Evolutionary conservation across 495 filamentous ascomycete species (phyloP), one percentile per base, ranked within the genome.

Genomic region (Podospora anserina): DNA sequence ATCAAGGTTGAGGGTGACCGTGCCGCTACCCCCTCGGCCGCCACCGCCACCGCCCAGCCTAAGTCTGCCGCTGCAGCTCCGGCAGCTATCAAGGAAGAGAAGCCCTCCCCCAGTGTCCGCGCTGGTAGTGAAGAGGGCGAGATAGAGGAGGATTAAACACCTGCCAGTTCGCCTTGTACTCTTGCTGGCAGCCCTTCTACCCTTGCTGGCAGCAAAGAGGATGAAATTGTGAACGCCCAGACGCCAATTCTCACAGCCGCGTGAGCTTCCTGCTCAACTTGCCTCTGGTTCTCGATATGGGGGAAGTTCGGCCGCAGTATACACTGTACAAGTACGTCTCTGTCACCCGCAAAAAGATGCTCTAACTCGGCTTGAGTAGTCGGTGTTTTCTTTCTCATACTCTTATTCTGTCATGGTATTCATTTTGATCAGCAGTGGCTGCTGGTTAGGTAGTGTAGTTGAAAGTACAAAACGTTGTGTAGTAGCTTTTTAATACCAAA

Each of bases 21-120:
- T 7, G 60, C 54, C 20, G 16, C 32, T 60, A 23, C 23, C 64
- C 6, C 65, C 39, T 30, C 26, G 16, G 56, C 65, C 28, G 57
- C 49, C 15, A 54, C 30, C 53, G 58, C 30, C 55, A 34, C 61
- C 65, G 44, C 53, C 23, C 11, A 60, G 57, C 34, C 65, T 16
- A 53, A 49, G 6, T 19, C 34, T 28, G 66, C 66, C 30, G 18
- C 23, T 56, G 30, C 4, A 32, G 7, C 30, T 32, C 30, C 30
- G 7, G 34, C 64, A 61, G 34, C 49, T 61, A 23, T 58, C 30
- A 90, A 94, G 66, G 87, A 92, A 68, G 60, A 65, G 61, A 26
- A 64, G 9, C 90, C 92, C 60, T 83, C 86, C 68, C 85, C 86
- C 2, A 79, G 76, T 59, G 86, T 92, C 23, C 88, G 90, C 74